Evolutionary conservation across 441 rosid species (phyloP), one percentile per base, ranked within the genome.

Genomic region (Erodium texanum): DNA sequence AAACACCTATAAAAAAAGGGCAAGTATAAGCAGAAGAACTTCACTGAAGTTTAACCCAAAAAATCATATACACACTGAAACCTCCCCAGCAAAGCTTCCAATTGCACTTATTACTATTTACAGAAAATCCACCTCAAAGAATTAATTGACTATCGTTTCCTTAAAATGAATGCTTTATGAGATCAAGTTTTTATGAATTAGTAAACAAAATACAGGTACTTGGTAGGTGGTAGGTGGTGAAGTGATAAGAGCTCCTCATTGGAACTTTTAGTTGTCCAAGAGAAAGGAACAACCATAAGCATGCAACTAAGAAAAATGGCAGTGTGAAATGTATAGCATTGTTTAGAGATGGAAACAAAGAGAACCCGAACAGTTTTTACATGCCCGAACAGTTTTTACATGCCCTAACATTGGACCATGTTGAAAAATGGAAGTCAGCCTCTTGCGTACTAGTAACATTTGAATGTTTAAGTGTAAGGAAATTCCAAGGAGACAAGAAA

Each of bases 1-100:
- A 76, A 86, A 84, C 65, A 88, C 91, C 99, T 94, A 77, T 34
- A 72, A 67, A 75, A 27, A 32, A 72, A 74, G 67, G 58, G 56
- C 68, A 74, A 16, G 27, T 56, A 67, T 64, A 72, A 14, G 68
- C 29, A 69, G 64, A 74, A 66, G 38, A 70, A 68, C 27, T 32
- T 32, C 36, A 68, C 41, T 45, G 71, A 64, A 73, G 23, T 20
- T 62, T 24, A 52, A 62, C 38, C 41, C 67, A 54, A 68, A 69
- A 18, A 18, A 19, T 27, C 11, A 14, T 71, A 34, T 29, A 61
- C 72, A 23, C 32, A 69, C 24, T 68, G 74, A 70, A 74, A 77
- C 36, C 24, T 71, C 18, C 68, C 64, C 48, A 36, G 22, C 20
- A 71, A 79, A 41, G 64, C 63, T 58, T 45, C 52, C 7, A n/a